Base-by-base conservation (phyloP, 768 basidiomycete genomes). In the Candolleomyces efflorescens region DNA sequence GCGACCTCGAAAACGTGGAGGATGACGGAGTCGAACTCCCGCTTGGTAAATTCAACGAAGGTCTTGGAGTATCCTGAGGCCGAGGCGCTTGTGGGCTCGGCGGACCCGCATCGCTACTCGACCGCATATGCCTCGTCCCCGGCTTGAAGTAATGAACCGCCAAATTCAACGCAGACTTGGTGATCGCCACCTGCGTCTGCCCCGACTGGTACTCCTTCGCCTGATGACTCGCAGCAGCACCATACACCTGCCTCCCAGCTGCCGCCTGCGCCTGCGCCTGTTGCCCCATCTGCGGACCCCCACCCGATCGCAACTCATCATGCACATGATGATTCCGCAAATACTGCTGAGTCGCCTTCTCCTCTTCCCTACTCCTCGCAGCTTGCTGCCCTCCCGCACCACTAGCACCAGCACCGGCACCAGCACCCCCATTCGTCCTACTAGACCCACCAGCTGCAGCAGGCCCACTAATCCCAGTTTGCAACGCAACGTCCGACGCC, bases 401-500 rank as follows among this genome's bases (percentile, higher is more conserved):
- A n/a, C n/a, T n/a, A n/a, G 54, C 62, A 58, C 70, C 59, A 58
- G 60, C 12, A 60, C 58, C 59, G 65, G 63, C 26, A 54, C 32
- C 53, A 63, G 49, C 56, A 59, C 60, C 43, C 63, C 53, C 54
- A 56, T 53, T 64, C 53, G 69, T 63, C 45, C 58, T 57, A 53
- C 56, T 58, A 36, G 60, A 61, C n/a, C 63, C 65, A 3, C 60
- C 65, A 45, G 65, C 61, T 11, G 61, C 65, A 17, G 64, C 70
- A 36, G 62, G 32, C 32, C 32, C 59, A 53, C 47, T 37, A 39
- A 56, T 37, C 37, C 44, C 57, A 44, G 64, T 60, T 18, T 55
- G 59, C 39, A 58, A 47, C 27, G 59, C 63, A 53, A 78, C 73
- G 69, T 90, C 87, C 22, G 87, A 85, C n/a, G 82, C 89, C 0